phyloP scores from a whole-genome alignment of 2,329 filamentous ascomycete genomes.

The Aspergillus luchuensis region DNA sequence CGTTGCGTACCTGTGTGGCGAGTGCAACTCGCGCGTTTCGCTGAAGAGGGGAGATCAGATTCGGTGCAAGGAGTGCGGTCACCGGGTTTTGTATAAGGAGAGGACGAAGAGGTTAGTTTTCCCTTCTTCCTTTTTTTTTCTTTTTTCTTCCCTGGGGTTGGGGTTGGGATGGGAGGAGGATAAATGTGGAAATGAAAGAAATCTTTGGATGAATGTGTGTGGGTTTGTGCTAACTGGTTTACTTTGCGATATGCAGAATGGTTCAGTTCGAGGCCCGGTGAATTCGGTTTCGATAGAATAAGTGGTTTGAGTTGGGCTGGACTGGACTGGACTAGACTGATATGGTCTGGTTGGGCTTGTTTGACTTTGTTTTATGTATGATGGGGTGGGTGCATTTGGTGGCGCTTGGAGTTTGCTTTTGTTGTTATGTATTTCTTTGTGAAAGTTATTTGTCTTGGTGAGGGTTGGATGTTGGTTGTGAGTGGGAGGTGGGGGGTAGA shows the following conservation, averaged over 20 bases:
- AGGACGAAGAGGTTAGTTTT: constrained; percentile 83
- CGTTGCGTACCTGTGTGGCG: constrained; percentile 76
- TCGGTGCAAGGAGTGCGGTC: constrained; percentile 88
- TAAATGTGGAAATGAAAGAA: too few relatives aligned
- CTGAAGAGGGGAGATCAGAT: constrained; percentile 79
- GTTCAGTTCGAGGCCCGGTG: constrained; percentile 96
- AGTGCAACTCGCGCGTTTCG: constrained; percentile 76
- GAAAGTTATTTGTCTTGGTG: not conserved
- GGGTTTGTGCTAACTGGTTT: constrained; percentile 9
- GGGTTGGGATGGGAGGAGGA: not conserved
- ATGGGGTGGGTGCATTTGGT: constrained; percentile 31
- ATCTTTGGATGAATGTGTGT: not conserved
- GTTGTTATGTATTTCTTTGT: not conserved
- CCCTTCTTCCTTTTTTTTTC: not conserved
- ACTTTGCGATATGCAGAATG: constrained; percentile 64
- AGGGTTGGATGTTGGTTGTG: not conserved
- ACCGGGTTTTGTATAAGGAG: constrained; percentile 96
- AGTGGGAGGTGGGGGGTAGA: not conserved
- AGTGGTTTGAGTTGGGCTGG: not conserved
- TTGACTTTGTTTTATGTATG: constrained; percentile 12
- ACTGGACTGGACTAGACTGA: not conserved
- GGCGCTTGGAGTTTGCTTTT: constrained; percentile 33
- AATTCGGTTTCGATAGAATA: constrained; percentile 20
- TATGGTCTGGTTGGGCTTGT: not conserved
- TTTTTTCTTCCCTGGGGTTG: not conserved